Percentiles rank a stretch among this genome's conserved stretches.
Evolutionary conservation across 163 green algal genomes (phyloP).

Genomic region (Chloromonas sp.): DNA sequence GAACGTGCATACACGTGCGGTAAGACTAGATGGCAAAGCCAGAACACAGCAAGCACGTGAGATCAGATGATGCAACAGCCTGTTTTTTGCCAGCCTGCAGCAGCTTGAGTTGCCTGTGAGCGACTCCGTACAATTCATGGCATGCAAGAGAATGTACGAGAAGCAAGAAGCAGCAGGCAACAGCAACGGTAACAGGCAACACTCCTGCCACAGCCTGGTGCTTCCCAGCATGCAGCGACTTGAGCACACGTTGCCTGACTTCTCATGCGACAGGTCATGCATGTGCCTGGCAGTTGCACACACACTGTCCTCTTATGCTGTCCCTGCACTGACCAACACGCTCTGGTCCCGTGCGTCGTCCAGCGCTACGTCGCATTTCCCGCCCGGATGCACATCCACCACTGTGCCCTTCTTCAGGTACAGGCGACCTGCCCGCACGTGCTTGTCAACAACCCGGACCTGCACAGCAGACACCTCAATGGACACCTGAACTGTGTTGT

Average conservation of each 20-base stretch:
- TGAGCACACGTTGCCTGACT: no score
- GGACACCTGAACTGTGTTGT: background rate
- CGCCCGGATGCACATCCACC: slow-evolving; percentile 78
- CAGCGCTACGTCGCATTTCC: slow-evolving; percentile 64
- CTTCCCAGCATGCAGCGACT: no score
- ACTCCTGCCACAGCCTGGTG: background rate
- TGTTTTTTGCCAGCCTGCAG: no score
- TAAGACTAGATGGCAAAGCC: background rate
- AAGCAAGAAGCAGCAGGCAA: background rate
- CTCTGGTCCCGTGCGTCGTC: slow-evolving; percentile 28
- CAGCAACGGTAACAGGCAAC: background rate
- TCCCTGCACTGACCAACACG: no score
- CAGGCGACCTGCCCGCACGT: slow-evolving; percentile 49
- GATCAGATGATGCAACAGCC: background rate
- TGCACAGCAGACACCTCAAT: slow-evolving; percentile 7
- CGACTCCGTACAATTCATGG: background rate
- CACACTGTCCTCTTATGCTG: no score
- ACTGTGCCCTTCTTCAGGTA: slow-evolving; percentile 92
- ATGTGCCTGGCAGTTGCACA: no score
- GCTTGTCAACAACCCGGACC: slow-evolving; percentile 80
- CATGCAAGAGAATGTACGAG: background rate
- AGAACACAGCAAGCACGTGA: background rate
- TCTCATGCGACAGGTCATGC: no score
- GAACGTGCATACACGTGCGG: background rate
- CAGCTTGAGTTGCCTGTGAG: no score